Base-by-base conservation (phyloP, 768 basidiomycete species). In the Amanita polypyramis region DNA sequence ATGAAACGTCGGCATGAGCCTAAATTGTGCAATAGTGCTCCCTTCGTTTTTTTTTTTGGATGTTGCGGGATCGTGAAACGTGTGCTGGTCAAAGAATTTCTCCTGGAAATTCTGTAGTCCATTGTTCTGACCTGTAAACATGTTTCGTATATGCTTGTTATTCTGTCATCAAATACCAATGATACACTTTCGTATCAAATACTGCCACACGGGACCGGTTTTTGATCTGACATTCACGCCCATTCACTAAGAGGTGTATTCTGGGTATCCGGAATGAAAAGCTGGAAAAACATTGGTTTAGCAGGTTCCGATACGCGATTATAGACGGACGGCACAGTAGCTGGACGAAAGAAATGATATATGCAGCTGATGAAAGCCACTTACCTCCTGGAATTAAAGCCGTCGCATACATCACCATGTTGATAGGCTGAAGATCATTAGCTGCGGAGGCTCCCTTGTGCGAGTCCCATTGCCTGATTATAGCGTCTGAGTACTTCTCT, bases 1-100 rank as follows among this genome's bases (percentile, higher is more conserved):
- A 19, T 79, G 47, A 63, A 32, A 45, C 27, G n/a, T 42, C 8
- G 14, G 27, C 23, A 29, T 5, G 25, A 15, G 25, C 15, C 8
- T 15, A 14, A 6, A 15, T 3, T 36, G 8, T 27, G 27, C 23
- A 40, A 25, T 14, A 7, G 1, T 39, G 19, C 21, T 35, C 34
- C 10, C 15, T 3, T 17, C 10, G 34, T 17, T 35, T 10, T n/a
- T n/a, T n/a, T n/a, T n/a, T n/a, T n/a, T n/a, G n/a, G 34, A 35
- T 11, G 10, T 35, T 3, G 25, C 25, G 7, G 25, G 25, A 27
- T 7, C 7, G 25, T 27, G 7, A 27, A 7, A 27, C 7, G 25
- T 7, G 7, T 27, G 7, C 25, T 27, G 4, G 25, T 27, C 7
- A 27, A 27, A 7, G 7, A 27, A n/a, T n/a, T 27, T 27, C 25